Base-by-base conservation (phyloP, 495 filamentous ascomycete species). In the Pseudoneurospora amorphoporcata region DNA sequence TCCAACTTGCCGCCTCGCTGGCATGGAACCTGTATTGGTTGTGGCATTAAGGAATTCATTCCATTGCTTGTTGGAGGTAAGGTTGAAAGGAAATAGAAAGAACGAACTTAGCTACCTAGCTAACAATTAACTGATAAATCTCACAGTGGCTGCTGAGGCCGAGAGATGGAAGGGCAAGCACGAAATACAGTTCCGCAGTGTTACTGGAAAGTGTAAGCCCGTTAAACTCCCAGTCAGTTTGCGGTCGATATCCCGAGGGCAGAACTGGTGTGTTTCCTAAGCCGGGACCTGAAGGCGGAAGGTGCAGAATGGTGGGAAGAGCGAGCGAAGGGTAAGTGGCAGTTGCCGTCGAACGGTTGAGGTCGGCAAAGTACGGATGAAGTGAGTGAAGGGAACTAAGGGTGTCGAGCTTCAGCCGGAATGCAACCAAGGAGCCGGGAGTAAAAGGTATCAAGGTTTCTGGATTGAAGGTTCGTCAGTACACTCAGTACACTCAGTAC, bases 141-240 rank as follows among this genome's bases (percentile, higher is more conserved):
- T 61, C 29, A 61, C 53, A 61, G 23, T 61, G 23, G 29, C 53
- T 29, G 53, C 8, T 23, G 53, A 61, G 53, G 32, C 32, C 14
- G 29, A 16, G 16, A 73, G 45, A 72, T 40, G 32, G n/a, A 47
- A 69, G 71, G 69, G 58, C n/a, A 71, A 71, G 69, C 39, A 71
- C 75, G 68, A 72, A 77, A 72, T 71, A 75, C 75, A 39, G 69
- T 75, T 74, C 42, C 70, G 70, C 43, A 69, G 69, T 19, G 68
- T 72, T 32, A 17, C 47, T 45, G 29, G 53, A 65, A 70, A 61
- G 17, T 45, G 17, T 17, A 39, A 32, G 41, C 32, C 38, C 40
- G 23, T 70, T 70, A 35, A 32, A 61, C 23, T 61, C 35, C 12
- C 23, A 23, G 23, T 61, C 53, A 61, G 53, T 35, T 58, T 61